Conservation (phyloP, 306 rosid genomes). For the Arachis stenosperma region DNA sequence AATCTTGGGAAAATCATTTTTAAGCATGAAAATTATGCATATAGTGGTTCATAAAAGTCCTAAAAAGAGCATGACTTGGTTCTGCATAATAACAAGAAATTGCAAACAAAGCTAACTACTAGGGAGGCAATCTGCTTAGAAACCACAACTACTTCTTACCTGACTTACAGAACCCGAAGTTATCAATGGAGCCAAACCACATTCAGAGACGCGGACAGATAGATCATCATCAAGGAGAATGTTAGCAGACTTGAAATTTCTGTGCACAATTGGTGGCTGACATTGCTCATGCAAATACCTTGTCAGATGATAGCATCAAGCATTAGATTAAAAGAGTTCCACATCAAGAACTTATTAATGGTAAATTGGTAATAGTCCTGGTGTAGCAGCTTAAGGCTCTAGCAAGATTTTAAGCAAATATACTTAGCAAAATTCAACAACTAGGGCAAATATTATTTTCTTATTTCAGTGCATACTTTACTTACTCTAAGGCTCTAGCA, state of each 20-base stretch:
- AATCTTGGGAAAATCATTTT: background rate
- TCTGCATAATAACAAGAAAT: background rate
- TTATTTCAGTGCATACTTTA: constrained; percentile 30
- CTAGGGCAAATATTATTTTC: background rate
- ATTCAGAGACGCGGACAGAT: constrained; percentile 72
- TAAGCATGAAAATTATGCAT: background rate
- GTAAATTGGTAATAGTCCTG: constrained; percentile 17
- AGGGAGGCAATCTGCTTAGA: background rate
- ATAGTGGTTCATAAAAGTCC: background rate
- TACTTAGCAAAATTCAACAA: constrained; percentile 2
- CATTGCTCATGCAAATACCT: constrained; percentile 90
- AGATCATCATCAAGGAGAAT: constrained; percentile 86
- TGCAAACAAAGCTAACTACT: background rate
- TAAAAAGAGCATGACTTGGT: background rate
- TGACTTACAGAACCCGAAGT: constrained; percentile 83
- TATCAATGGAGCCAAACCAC: constrained; percentile 90
- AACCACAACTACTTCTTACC: constrained; percentile 55
- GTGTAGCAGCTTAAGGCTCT: background rate
- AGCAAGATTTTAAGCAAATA: constrained; percentile 14
- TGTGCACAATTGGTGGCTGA: constrained; percentile 81
- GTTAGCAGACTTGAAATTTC: constrained; percentile 87
- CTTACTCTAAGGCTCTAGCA: constrained; percentile 95
- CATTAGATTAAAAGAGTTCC: constrained; percentile 38
- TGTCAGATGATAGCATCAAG: constrained; percentile 40
- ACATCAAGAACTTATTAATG: constrained; percentile 1